Evolutionary conservation across 2,329 filamentous ascomycete species (phyloP).

Genomic region (Trichoderma cornu-damae): DNA sequence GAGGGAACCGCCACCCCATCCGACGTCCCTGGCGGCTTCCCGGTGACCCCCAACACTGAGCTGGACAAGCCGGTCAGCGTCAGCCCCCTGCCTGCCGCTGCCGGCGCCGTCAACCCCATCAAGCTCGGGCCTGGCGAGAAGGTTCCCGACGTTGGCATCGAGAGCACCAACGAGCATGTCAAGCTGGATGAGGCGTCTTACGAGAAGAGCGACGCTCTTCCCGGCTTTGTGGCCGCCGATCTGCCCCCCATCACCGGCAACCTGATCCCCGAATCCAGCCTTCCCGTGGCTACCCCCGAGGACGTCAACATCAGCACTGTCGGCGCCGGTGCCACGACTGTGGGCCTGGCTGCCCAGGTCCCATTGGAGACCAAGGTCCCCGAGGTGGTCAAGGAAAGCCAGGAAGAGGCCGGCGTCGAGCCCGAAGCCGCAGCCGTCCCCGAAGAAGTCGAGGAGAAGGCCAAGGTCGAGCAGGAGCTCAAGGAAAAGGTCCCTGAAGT

Average conservation of each 20-base stretch:
- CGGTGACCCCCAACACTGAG: constrained; percentile 60
- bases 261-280: constrained; percentile 76
- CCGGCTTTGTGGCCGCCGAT: constrained; percentile 37
- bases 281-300: constrained; percentile 52
- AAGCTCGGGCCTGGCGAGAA: constrained; percentile 73
- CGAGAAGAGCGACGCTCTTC: constrained; percentile 66
- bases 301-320: constrained; percentile 50
- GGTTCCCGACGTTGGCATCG: constrained; percentile 66
- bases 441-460: constrained; percentile 66
- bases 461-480: constrained; percentile 64
- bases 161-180: constrained; percentile 66
- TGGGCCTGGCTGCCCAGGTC: constrained; percentile 61
- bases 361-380: constrained; percentile 53
- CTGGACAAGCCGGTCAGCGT: constrained; percentile 51
- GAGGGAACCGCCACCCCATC: constrained; percentile 29
- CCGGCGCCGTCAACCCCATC: constrained; percentile 71
- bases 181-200: constrained; percentile 81
- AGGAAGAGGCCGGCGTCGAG: constrained; percentile 56
- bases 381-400: constrained; percentile 62
- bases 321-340: constrained; percentile 58
- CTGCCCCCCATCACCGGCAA: constrained; percentile 54
- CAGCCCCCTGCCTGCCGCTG: constrained; percentile 58
- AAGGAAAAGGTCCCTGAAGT: constrained; percentile 60
- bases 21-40: constrained; percentile 46
- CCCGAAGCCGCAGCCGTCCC: constrained; percentile 65